A percentile compares a stretch with the other conserved stretches of the same genome.
Evolutionary conservation across 2,329 filamentous ascomycete species (phyloP).

Genomic region (Xylariomycetidae sp.): DNA sequence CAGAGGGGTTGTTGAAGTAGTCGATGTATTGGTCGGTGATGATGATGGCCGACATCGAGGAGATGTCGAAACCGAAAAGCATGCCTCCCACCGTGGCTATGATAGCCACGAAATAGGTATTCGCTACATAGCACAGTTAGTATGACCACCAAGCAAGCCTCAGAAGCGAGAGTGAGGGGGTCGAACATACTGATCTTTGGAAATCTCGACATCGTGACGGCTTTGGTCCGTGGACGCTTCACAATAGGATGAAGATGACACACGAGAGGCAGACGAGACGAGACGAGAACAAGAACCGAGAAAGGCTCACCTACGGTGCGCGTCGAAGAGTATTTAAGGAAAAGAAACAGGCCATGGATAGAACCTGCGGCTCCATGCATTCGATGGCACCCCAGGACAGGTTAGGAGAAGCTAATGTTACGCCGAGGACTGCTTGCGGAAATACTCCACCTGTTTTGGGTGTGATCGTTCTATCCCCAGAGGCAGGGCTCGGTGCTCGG

Average conservation of each 20-base stretch:
- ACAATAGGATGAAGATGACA: conserved; percentile 5
- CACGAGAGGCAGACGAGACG: conserved; percentile 3
- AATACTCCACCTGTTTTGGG: conserved; percentile 3
- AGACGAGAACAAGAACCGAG: conserved; percentile 4
- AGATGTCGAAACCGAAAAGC: conserved; percentile 50
- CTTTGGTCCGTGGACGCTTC: conserved; percentile 8
- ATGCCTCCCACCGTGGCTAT: conserved; percentile 26
- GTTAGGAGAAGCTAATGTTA: neutral
- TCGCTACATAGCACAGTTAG: no score
- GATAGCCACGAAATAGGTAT: conserved; percentile 26
- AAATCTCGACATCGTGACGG: conserved; percentile 20
- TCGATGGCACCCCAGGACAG: conserved; percentile 10
- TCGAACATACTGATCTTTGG: conserved; percentile 23
- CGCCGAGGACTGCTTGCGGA: conserved; percentile 1
- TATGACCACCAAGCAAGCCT: conserved; percentile 1
- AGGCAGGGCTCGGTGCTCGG: conserved; percentile 1
- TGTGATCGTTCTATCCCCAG: conserved; percentile 1
- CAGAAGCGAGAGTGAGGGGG: neutral
- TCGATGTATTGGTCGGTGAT: conserved; percentile 44
- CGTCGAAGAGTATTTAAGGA: conserved; percentile 4
- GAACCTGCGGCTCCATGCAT: conserved; percentile 14
- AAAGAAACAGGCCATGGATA: conserved; percentile 19
- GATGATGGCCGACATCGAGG: conserved; percentile 53
- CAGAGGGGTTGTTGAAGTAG: conserved; percentile 43
- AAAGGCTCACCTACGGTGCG: conserved; percentile 1